Percentiles rank a stretch among this genome's conserved stretches.
phyloP scores from a whole-genome alignment of 768 basidiomycete species.

The Grammothele lineata region DNA sequence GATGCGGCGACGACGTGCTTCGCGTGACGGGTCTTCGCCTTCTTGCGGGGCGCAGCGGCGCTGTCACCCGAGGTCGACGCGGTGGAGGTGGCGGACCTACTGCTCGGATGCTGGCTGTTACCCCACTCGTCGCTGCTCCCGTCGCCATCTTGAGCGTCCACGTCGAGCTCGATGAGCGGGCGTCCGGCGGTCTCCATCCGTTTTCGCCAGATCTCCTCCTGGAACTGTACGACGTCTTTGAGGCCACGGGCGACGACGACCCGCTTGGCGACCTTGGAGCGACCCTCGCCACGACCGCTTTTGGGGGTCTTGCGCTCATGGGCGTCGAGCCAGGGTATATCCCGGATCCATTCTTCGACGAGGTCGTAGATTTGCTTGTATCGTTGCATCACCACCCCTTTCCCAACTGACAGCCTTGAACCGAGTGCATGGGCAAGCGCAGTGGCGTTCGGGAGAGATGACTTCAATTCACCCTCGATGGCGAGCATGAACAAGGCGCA shows the following conservation, averaged over 20 bases:
- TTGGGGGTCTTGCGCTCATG: slow-evolving; percentile 36
- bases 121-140: slow-evolving; percentile 8
- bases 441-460: slow-evolving; percentile 47
- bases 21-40: slow-evolving; percentile 26
- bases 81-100: slow-evolving; percentile 1
- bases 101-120: slow-evolving; percentile 1
- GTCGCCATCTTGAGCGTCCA: slow-evolving; percentile 24
- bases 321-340: slow-evolving; percentile 72
- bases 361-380: slow-evolving; percentile 65
- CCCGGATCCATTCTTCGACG: slow-evolving; percentile 52
- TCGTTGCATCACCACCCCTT: slow-evolving; percentile 58
- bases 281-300: slow-evolving; percentile 33
- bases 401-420: slow-evolving; percentile 43
- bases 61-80: not conserved
- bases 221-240: slow-evolving; percentile 66
- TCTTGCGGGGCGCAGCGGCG: slow-evolving; percentile 23
- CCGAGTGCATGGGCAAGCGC: slow-evolving; percentile 59
- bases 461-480: slow-evolving; percentile 61
- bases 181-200: slow-evolving; percentile 32
- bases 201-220: slow-evolving; percentile 55
- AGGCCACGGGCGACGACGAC: slow-evolving; percentile 61
- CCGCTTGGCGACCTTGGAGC: slow-evolving; percentile 61
- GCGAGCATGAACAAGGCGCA: slow-evolving; percentile 68
- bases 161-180: slow-evolving; percentile 36
- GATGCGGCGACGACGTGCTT: slow-evolving; percentile 41